Conservation (phyloP, 208 protist species). For the Porcisia hertigi region DNA sequence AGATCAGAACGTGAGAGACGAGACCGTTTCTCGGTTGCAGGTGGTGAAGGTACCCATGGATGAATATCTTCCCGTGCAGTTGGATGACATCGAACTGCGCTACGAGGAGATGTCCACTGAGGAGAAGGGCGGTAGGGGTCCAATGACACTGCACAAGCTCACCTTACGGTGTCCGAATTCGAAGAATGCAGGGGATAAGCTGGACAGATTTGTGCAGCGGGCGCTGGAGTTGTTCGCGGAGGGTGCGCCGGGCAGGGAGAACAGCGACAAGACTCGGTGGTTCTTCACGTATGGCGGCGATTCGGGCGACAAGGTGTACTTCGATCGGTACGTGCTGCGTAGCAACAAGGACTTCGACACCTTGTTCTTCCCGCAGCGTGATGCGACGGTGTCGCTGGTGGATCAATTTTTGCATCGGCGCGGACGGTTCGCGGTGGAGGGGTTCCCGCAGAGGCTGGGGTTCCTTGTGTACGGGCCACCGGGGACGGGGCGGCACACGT, state of each 20-base stretch:
- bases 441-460: slow-evolving; percentile 93
- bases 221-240: slow-evolving; percentile 30
- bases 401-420: slow-evolving; percentile 75
- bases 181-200: slow-evolving; percentile 1
- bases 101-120: not conserved
- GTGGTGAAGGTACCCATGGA: slow-evolving; percentile 9
- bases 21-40: slow-evolving; percentile 5
- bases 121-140: not conserved
- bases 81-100: slow-evolving; percentile 8
- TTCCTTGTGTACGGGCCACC: slow-evolving; percentile 98
- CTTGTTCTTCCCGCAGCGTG: slow-evolving; percentile 84
- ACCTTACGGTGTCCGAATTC: not conserved
- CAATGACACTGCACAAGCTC: not conserved
- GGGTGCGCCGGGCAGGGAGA: slow-evolving; percentile 3
- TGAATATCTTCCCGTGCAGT: slow-evolving; percentile 2
- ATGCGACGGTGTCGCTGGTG: slow-evolving; percentile 67
- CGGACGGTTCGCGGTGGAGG: slow-evolving; percentile 81
- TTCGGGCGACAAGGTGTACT: slow-evolving; percentile 28
- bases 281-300: slow-evolving; percentile 26
- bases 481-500: slow-evolving; percentile 97
- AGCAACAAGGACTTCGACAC: slow-evolving; percentile 84
- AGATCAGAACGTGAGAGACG: slow-evolving; percentile 6
- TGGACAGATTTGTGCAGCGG: slow-evolving; percentile 22
- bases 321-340: slow-evolving; percentile 74
- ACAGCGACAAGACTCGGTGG: slow-evolving; percentile 5